These are phyloP conservation scores for Cymbopogon flexuosus DNA, from an alignment of 202 grass and related monocot genomes.

Conservation along the genomic window DNA sequence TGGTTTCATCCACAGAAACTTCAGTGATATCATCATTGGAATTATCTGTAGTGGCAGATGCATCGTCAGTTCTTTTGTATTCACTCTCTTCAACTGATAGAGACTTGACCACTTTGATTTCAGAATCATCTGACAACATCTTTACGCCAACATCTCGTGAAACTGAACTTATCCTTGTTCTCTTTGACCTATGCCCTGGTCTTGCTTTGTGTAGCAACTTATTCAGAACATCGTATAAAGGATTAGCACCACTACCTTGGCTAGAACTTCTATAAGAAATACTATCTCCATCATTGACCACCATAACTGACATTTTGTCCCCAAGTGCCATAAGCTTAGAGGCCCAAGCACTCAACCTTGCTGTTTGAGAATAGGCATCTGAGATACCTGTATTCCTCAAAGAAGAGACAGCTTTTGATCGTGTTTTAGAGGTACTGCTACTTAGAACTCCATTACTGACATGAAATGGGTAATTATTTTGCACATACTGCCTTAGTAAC, in stretches of 20 bases:
- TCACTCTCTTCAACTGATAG: slow-evolving; percentile 34
- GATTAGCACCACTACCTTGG: slow-evolving; percentile 31
- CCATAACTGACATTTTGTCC: slow-evolving; percentile 78
- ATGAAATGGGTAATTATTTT: slow-evolving; percentile 49
- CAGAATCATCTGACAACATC: slow-evolving; percentile 63
- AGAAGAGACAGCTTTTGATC: slow-evolving; percentile 37
- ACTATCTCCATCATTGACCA: slow-evolving; percentile 63
- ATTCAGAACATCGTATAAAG: slow-evolving; percentile 64
- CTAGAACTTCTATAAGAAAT: slow-evolving; percentile 47
- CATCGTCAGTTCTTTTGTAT: slow-evolving; percentile 17
- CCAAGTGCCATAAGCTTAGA: slow-evolving; percentile 57
- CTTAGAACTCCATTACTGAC: slow-evolving; percentile 25
- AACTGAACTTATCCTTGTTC: slow-evolving; percentile 65
- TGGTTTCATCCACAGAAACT: slow-evolving; percentile 32
- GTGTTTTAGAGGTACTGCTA: slow-evolving; percentile 29
- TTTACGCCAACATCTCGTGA: slow-evolving; percentile 69
- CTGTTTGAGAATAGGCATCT: slow-evolving; percentile 27
- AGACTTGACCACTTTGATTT: slow-evolving; percentile 43
- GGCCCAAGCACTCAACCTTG: slow-evolving; percentile 46
- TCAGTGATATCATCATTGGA: slow-evolving; percentile 35
- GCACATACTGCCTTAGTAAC: slow-evolving; percentile 69
- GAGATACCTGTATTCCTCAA: slow-evolving; percentile 43
- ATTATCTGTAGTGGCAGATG: slow-evolving; percentile 27
- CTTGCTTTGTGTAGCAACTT: slow-evolving; percentile 66
- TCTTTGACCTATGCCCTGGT: slow-evolving; percentile 45